phyloP scores from a whole-genome alignment of 2,329 filamentous ascomycete genomes.

The Fusarium pseudonygamai region DNA sequence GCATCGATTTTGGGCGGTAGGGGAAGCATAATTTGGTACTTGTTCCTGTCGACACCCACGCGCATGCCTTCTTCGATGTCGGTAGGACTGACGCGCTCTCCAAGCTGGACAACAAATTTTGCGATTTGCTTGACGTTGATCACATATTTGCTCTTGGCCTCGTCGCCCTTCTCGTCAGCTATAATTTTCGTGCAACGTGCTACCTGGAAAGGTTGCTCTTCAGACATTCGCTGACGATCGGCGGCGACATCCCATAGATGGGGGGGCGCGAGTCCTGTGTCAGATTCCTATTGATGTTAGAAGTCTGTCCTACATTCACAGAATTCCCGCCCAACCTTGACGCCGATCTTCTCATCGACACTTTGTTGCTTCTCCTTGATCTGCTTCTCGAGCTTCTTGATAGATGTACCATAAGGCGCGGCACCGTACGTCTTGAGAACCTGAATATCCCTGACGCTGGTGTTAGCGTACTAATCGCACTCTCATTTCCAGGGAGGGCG shows the following conservation, averaged over 20 bases:
- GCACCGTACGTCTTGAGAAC: conserved; percentile 99
- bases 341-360: conserved; percentile 97
- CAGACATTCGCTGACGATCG: conserved; percentile 97
- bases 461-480: conserved; percentile 36
- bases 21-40: conserved; percentile 98
- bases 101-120: conserved; percentile 98
- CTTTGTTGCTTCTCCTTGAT: conserved; percentile 99
- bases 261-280: conserved; percentile 96
- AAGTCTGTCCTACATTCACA: background rate
- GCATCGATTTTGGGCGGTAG: conserved; percentile 98
- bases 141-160: conserved; percentile 99
- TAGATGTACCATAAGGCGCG: conserved; percentile 89
- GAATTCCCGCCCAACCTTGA: conserved; percentile 65
- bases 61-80: conserved; percentile 99
- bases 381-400: conserved; percentile 98
- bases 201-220: conserved; percentile 97
- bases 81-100: conserved; percentile 94
- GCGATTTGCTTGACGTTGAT: conserved; percentile 99
- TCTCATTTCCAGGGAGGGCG: background rate
- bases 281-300: conserved; percentile 78
- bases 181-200: conserved; percentile 99
- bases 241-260: conserved; percentile 99
- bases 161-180: conserved; percentile 88
- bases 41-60: conserved; percentile 97
- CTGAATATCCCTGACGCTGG: conserved; percentile 84